Conservation (phyloP, 2,329 filamentous ascomycete genomes). For the Acarospora socialis region DNA sequence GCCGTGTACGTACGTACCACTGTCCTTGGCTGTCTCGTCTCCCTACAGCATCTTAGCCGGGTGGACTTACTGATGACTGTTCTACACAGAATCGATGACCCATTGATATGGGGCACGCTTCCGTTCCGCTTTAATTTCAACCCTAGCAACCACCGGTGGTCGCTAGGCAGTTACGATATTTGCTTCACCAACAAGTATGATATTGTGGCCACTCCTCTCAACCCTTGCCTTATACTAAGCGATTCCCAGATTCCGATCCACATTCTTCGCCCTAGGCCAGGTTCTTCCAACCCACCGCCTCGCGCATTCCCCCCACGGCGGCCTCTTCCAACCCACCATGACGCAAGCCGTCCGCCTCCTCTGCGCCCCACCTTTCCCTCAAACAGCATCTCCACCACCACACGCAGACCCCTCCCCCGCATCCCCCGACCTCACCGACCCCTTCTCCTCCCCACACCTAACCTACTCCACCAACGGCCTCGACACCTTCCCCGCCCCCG, state of each 20-base stretch:
- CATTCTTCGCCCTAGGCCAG: slow-evolving; percentile 82
- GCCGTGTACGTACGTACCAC: slow-evolving; percentile 57
- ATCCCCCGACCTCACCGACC: slow-evolving; percentile 32
- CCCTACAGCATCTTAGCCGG: slow-evolving; percentile 13
- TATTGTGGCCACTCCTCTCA: background rate
- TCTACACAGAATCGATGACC: slow-evolving; percentile 67
- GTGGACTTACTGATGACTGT: slow-evolving; percentile 4
- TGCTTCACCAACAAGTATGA: slow-evolving; percentile 75
- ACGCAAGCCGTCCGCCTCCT: slow-evolving; percentile 73
- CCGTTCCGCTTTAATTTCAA: slow-evolving; percentile 60
- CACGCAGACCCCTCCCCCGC: slow-evolving; percentile 9
- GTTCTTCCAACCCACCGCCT: slow-evolving; percentile 77
- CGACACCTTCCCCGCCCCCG: slow-evolving; percentile 56
- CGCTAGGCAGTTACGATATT: slow-evolving; percentile 84
- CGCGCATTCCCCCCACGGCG: slow-evolving; percentile 64
- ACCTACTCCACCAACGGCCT: slow-evolving; percentile 52
- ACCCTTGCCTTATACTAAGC: slow-evolving; percentile 3
- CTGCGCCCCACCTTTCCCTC: slow-evolving; percentile 41
- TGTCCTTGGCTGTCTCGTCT: no score
- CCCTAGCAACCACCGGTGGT: slow-evolving; percentile 69
- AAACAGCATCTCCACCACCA: slow-evolving; percentile 6
- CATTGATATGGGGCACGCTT: slow-evolving; percentile 80
- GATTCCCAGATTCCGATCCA: slow-evolving; percentile 43
- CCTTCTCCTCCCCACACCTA: slow-evolving; percentile 38
- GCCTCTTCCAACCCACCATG: slow-evolving; percentile 80